Conservation (phyloP, 352 stramenopile species). For the Phytophthora pinifolia region DNA sequence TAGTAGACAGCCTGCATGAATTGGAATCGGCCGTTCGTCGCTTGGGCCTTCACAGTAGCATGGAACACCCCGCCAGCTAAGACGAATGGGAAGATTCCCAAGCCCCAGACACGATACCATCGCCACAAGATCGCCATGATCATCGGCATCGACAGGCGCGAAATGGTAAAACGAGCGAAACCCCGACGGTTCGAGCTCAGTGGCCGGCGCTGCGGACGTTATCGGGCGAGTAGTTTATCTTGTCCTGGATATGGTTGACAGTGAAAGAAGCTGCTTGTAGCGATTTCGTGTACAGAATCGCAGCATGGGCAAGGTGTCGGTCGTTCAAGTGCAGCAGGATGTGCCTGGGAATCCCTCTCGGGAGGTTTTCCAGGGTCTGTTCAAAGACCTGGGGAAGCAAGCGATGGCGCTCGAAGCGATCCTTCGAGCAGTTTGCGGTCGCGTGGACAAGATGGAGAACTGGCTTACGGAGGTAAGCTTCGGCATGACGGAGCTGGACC, state of each 20-base stretch:
- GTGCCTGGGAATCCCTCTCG: slow-evolving; percentile 32
- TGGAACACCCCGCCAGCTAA: not conserved
- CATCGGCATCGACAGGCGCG: not conserved
- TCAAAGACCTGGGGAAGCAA: slow-evolving; percentile 71
- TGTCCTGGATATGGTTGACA: not conserved
- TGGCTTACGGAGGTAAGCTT: slow-evolving; percentile 77
- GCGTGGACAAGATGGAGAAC: slow-evolving; percentile 72
- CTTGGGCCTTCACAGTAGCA: slow-evolving; percentile 8
- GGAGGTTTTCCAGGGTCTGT: slow-evolving; percentile 69
- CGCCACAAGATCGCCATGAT: slow-evolving; percentile 15
- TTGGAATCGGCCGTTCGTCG: slow-evolving; percentile 50
- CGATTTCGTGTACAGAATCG: slow-evolving; percentile 5
- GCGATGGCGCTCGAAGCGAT: slow-evolving; percentile 78
- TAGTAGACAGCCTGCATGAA: slow-evolving; percentile 56
- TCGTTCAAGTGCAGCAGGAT: slow-evolving; percentile 18
- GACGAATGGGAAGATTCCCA: not conserved
- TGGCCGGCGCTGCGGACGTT: not conserved
- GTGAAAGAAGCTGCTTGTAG: not conserved
- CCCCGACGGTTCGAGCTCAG: slow-evolving; percentile 23
- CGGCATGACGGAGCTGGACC: slow-evolving; percentile 74
- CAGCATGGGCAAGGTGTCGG: slow-evolving; percentile 33
- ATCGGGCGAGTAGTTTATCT: not conserved
- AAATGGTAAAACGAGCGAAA: slow-evolving; percentile 8
- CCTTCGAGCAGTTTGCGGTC: slow-evolving; percentile 63
- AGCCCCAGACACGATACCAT: not conserved